A percentile compares a stretch with the other conserved stretches of the same genome.
Conservation (phyloP, 768 basidiomycete genomes). For the Termitomyces sp. region DNA sequence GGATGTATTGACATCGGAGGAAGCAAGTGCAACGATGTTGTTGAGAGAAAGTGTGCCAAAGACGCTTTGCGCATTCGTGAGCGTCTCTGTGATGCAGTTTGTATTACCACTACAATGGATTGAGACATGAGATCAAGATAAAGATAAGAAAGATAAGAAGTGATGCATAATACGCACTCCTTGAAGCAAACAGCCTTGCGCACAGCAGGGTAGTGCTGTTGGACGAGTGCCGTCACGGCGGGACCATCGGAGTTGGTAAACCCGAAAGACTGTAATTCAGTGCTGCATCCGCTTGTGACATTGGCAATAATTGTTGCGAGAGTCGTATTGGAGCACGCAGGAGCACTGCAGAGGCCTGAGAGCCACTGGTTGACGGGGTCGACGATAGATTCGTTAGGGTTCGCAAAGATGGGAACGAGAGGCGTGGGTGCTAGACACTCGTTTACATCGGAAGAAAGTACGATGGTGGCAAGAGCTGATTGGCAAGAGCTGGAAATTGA, state of each 20-base stretch:
- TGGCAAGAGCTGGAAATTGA: constrained; percentile 45
- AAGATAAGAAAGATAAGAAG: background rate
- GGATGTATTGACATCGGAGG: constrained; percentile 1
- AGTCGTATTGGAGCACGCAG: constrained; percentile 54
- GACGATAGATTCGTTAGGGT: constrained; percentile 31
- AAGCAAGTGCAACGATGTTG: constrained; percentile 20
- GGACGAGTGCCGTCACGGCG: constrained; percentile 32
- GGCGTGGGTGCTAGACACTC: constrained; percentile 45
- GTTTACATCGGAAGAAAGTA: constrained; percentile 35
- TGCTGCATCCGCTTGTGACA: constrained; percentile 41
- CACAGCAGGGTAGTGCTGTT: constrained; percentile 50
- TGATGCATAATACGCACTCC: constrained; percentile 40
- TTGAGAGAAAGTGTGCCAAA: constrained; percentile 31
- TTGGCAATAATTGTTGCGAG: constrained; percentile 50
- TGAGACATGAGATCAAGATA: background rate
- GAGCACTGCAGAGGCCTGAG: constrained; percentile 43
- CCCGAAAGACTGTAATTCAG: constrained; percentile 30
- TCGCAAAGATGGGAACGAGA: constrained; percentile 34
- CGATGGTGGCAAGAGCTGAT: constrained; percentile 38
- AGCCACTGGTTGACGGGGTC: constrained; percentile 56
- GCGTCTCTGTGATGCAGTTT: constrained; percentile 51
- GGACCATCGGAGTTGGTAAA: constrained; percentile 12
- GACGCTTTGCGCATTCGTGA: constrained; percentile 44
- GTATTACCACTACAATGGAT: constrained; percentile 25
- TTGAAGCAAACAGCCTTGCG: constrained; percentile 57